Evolutionary conservation across 1,284 basidiomycete species (phyloP).

Genomic region (Golubevia sp.): DNA sequence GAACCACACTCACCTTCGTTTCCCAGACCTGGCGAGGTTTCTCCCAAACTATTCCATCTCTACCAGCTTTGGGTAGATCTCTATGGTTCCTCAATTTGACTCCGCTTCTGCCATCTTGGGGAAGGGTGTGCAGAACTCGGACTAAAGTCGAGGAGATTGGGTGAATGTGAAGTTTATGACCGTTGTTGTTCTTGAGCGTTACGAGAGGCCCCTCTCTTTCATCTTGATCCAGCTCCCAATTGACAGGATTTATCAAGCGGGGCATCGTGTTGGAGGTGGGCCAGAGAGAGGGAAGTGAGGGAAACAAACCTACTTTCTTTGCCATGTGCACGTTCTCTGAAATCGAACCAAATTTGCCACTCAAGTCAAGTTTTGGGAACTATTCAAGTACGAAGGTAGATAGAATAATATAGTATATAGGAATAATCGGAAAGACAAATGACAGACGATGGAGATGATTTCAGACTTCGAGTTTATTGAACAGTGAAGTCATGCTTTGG

Average conservation of each 20-base stretch:
- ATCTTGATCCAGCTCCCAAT: slow-evolving; percentile 1
- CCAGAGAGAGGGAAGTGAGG: no score
- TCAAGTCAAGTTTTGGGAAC: no score
- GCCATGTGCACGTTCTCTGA: no score
- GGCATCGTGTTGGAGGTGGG: slow-evolving; percentile 12
- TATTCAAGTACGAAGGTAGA: no score
- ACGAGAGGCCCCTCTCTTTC: background rate
- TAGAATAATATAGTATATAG: no score
- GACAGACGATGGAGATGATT: no score
- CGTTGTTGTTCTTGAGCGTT: slow-evolving; percentile 1
- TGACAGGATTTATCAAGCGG: slow-evolving; percentile 10
- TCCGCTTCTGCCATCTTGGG: background rate
- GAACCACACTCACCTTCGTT: background rate
- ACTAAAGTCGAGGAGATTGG: slow-evolving; percentile 5
- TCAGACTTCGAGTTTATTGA: no score
- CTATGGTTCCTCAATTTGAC: slow-evolving; percentile 1
- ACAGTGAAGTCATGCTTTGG: slow-evolving; percentile 11
- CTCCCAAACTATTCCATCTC: slow-evolving; percentile 12
- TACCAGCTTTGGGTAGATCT: background rate
- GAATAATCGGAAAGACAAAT: no score
- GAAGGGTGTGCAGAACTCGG: slow-evolving; percentile 8
- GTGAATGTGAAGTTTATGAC: slow-evolving; percentile 7
- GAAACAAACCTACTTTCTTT: no score
- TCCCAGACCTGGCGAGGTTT: slow-evolving; percentile 10
- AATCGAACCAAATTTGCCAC: no score